Percentiles rank a stretch among this genome's conserved stretches.
Conservation (phyloP, 768 basidiomycete species). For the Russula dissimulans region DNA sequence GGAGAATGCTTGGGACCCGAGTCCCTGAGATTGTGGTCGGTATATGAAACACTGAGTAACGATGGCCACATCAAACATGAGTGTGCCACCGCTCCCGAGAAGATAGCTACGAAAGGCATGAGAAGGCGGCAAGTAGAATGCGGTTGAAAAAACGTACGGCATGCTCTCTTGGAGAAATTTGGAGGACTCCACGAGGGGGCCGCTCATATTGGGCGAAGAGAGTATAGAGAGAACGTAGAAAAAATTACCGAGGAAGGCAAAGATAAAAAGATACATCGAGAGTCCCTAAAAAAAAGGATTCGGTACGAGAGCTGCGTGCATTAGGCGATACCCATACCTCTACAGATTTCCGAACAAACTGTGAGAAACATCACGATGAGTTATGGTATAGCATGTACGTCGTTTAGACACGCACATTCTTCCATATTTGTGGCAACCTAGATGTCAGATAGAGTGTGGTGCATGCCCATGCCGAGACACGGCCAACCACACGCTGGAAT, state of each 20-base stretch:
- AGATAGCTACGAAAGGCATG: conserved; percentile 53
- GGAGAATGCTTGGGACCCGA: conserved; percentile 16
- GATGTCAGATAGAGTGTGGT: conserved; percentile 90
- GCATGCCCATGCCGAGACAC: conserved; percentile 91
- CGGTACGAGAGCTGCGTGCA: neutral
- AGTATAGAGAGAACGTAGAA: conserved; percentile 91
- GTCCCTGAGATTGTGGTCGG: conserved; percentile 34
- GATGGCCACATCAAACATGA: conserved; percentile 89
- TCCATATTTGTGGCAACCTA: conserved; percentile 97
- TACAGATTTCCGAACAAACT: conserved; percentile 87
- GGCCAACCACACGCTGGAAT: conserved; percentile 66
- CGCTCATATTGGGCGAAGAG: conserved; percentile 54
- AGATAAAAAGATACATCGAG: conserved; percentile 87
- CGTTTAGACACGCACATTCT: conserved; percentile 62
- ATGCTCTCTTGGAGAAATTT: conserved; percentile 72
- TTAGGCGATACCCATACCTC: conserved; percentile 39
- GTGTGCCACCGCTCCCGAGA: conserved; percentile 85
- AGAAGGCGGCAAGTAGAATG: neutral
- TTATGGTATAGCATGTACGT: neutral
- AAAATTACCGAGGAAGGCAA: conserved; percentile 87
- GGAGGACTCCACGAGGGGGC: conserved; percentile 50
- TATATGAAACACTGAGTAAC: conserved; percentile 81
- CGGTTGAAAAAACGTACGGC: conserved; percentile 47
- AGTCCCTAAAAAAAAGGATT: conserved; percentile 50
- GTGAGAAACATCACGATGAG: conserved; percentile 2